These are phyloP conservation scores for Aegilops speltoides DNA, from an alignment of 176 grass and related monocot species.

Conservation along the genomic window DNA sequence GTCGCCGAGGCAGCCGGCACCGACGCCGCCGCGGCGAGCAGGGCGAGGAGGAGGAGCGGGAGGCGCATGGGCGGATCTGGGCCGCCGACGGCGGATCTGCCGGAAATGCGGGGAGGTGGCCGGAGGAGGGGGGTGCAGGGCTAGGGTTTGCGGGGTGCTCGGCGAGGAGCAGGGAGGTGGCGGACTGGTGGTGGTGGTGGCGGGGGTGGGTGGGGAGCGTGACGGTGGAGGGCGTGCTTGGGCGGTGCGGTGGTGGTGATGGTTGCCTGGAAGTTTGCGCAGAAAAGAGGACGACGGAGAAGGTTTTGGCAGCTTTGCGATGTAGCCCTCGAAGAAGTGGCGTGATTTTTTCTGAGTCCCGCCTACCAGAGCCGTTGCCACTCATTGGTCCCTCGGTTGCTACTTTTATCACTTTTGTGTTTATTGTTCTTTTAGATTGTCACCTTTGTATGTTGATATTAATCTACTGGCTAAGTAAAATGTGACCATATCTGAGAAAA, in stretches of 20 bases:
- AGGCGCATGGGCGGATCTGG: slow-evolving; percentile 56
- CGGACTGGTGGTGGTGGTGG: not conserved
- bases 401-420: not conserved
- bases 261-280: slow-evolving; percentile 37
- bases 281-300: slow-evolving; percentile 16
- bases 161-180: slow-evolving; percentile 15
- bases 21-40: slow-evolving; percentile 16
- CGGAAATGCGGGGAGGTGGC: slow-evolving; percentile 31
- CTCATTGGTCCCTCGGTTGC: not conserved
- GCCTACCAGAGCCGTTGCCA: not conserved
- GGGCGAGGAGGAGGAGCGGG: slow-evolving; percentile 8
- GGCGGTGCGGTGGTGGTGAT: slow-evolving; percentile 34
- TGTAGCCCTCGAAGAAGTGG: not conserved
- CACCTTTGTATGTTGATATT: too few species aligned
- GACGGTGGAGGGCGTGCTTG: slow-evolving; percentile 13
- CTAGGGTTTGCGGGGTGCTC: slow-evolving; percentile 22
- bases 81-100: slow-evolving; percentile 39
- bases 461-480: too few species aligned
- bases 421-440: too few species aligned
- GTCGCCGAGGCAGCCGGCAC: slow-evolving; percentile 4
- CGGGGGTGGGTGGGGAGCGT: slow-evolving; percentile 18
- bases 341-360: not conserved
- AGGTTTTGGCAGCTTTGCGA: slow-evolving; percentile 18
- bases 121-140: not conserved
- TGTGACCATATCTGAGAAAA: too few species aligned